Evolutionary conservation across 2,329 filamentous ascomycete genomes (phyloP).

Genomic region (Xylaria sp.): DNA sequence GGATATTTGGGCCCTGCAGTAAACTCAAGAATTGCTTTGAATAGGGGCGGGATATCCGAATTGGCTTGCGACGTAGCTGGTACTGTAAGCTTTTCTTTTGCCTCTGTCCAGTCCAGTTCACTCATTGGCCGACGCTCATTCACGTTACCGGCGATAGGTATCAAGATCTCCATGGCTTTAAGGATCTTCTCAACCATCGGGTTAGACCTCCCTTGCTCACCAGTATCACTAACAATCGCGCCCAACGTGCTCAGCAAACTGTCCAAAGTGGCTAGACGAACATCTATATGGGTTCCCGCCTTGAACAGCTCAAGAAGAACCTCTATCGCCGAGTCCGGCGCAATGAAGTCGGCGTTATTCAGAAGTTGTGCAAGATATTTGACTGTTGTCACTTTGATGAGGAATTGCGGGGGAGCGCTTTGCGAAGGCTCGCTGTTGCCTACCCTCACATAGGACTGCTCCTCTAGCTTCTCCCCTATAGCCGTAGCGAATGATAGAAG

Average conservation of each 20-base stretch:
- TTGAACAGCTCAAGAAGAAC: constrained; percentile 34
- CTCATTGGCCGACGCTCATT: constrained; percentile 33
- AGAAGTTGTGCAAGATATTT: constrained; percentile 37
- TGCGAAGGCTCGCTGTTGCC: constrained; percentile 27
- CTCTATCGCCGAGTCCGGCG: constrained; percentile 27
- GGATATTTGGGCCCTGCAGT: constrained; percentile 1
- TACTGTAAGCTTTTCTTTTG: constrained; percentile 16
- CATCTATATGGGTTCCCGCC: constrained; percentile 29
- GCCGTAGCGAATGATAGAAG: constrained; percentile 35
- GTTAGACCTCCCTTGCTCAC: constrained; percentile 26
- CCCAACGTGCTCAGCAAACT: constrained; percentile 30
- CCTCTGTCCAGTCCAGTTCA: constrained; percentile 29
- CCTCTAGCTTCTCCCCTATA: constrained; percentile 33
- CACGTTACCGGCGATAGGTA: constrained; percentile 31
- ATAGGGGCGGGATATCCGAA: constrained; percentile 26
- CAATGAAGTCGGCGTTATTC: constrained; percentile 33
- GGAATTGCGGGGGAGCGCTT: constrained; percentile 28
- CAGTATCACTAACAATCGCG: constrained; percentile 8
- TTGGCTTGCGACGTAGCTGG: constrained; percentile 3
- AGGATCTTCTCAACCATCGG: constrained; percentile 33
- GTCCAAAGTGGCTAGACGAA: constrained; percentile 32
- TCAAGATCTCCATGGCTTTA: constrained; percentile 22
- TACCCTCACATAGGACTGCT: constrained; percentile 34
- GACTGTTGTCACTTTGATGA: constrained; percentile 34
- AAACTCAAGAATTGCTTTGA: constrained; percentile 13